phyloP scores from a whole-genome alignment of 1,284 basidiomycete species.

The Mrakiaceae sp. region DNA sequence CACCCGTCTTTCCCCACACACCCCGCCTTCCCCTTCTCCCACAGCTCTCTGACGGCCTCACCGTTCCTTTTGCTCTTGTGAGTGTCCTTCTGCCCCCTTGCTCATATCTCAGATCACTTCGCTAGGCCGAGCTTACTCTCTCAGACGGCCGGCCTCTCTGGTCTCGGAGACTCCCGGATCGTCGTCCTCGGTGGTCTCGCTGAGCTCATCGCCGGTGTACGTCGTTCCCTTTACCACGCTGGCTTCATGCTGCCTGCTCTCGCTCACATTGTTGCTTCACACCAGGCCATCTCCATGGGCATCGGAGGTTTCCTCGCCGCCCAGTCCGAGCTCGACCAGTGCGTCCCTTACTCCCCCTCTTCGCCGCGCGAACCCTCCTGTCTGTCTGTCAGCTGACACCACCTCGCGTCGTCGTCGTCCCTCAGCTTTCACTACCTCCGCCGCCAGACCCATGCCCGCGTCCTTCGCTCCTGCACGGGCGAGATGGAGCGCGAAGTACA shows the following conservation, averaged over 20 bases:
- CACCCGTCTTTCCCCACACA: no score
- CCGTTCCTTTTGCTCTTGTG: conserved; percentile 67
- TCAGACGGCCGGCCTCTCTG: conserved; percentile 66
- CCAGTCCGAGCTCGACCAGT: conserved; percentile 85
- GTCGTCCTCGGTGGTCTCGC: conserved; percentile 86
- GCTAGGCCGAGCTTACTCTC: conserved; percentile 7
- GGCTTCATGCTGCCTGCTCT: conserved; percentile 47
- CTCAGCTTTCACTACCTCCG: conserved; percentile 60
- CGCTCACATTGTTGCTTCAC: not conserved
- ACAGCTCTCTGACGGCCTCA: conserved; percentile 78
- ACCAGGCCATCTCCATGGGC: conserved; percentile 28
- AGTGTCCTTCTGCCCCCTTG: not conserved
- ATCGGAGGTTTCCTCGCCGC: conserved; percentile 69
- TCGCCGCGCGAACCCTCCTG: not conserved
- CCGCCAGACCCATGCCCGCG: conserved; percentile 63
- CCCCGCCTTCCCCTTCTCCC: no score
- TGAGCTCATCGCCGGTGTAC: conserved; percentile 38
- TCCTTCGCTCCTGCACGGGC: conserved; percentile 72
- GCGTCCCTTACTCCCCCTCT: conserved; percentile 18
- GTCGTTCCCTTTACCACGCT: conserved; percentile 9
- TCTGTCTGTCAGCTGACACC: not conserved
- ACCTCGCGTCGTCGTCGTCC: not conserved
- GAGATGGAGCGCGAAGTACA: conserved; percentile 94
- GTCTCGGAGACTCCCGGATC: conserved; percentile 71
- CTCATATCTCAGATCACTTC: not conserved